phyloP scores from a whole-genome alignment of 305 asterid species.

The Fraxinus xanthoxyloides region DNA sequence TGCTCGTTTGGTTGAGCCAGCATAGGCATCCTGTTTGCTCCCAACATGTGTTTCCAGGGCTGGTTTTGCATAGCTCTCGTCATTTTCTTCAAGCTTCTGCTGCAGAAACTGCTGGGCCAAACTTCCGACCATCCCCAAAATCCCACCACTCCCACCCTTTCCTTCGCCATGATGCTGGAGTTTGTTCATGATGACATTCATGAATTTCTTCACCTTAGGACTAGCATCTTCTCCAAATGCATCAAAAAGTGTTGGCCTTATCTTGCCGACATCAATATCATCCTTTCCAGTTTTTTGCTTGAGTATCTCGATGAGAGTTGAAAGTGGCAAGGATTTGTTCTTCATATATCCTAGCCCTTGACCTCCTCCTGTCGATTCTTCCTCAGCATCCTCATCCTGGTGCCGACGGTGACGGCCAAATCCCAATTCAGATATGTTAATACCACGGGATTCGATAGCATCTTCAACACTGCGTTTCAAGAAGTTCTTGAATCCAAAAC shows the following conservation, averaged over 20 bases:
- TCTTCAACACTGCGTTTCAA: slow-evolving; percentile 56
- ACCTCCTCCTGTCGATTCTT: slow-evolving; percentile 27
- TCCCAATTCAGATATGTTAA: slow-evolving; percentile 41
- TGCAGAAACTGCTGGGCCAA: slow-evolving; percentile 78
- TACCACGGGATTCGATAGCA: slow-evolving; percentile 78
- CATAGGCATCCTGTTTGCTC: slow-evolving; percentile 70
- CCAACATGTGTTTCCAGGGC: slow-evolving; percentile 67
- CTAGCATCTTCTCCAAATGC: slow-evolving; percentile 86
- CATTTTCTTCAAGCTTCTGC: slow-evolving; percentile 76
- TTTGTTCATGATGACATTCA: slow-evolving; percentile 74
- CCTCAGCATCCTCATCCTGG: slow-evolving; percentile 32
- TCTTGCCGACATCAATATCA: slow-evolving; percentile 86
- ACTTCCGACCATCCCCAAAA: slow-evolving; percentile 75
- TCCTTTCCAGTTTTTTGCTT: slow-evolving; percentile 91
- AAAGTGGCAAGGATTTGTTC: slow-evolving; percentile 70
- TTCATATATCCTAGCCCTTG: slow-evolving; percentile 30
- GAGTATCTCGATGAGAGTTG: slow-evolving; percentile 81
- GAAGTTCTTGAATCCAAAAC: slow-evolving; percentile 70
- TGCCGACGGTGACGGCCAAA: slow-evolving; percentile 32
- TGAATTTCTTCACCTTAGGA: slow-evolving; percentile 94
- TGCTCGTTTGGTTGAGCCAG: slow-evolving; percentile 59
- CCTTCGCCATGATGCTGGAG: slow-evolving; percentile 44
- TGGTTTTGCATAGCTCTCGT: slow-evolving; percentile 66
- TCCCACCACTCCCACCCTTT: slow-evolving; percentile 45
- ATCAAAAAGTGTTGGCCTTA: slow-evolving; percentile 87